These are phyloP conservation scores for Biscutella laevigata DNA, from an alignment of 441 rosid species.

Conservation along the genomic window DNA sequence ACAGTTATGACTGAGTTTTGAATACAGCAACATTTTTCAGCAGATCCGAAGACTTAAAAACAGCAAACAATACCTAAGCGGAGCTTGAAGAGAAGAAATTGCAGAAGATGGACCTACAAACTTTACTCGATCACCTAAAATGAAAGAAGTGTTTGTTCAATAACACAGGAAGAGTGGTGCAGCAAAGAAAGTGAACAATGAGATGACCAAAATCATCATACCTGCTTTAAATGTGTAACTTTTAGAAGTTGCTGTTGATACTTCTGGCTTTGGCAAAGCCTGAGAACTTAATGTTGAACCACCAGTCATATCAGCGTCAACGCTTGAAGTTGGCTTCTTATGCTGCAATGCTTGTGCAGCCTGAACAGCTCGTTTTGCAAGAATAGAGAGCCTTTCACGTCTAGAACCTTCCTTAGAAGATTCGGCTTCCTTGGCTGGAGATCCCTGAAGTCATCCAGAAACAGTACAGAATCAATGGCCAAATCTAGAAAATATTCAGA, in stretches of 20 bases:
- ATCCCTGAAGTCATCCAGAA: slow-evolving; percentile 46
- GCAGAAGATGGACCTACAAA: slow-evolving; percentile 51
- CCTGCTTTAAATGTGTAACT: slow-evolving; percentile 76
- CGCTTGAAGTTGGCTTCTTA: slow-evolving; percentile 84
- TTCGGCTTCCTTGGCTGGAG: slow-evolving; percentile 61
- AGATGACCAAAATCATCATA: slow-evolving; percentile 20
- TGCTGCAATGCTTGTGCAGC: slow-evolving; percentile 49
- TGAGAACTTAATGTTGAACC: slow-evolving; percentile 68
- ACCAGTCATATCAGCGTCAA: slow-evolving; percentile 94
- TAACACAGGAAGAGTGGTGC: slow-evolving; percentile 1
- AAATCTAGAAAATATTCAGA: neutral
- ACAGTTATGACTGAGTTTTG: neutral
- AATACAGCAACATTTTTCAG: neutral
- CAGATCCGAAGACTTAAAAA: neutral
- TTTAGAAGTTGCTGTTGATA: slow-evolving; percentile 91
- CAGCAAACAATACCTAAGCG: slow-evolving; percentile 35
- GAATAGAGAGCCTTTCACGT: slow-evolving; percentile 59
- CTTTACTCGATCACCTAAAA: slow-evolving; percentile 88
- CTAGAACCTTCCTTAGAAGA: slow-evolving; percentile 57
- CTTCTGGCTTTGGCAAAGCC: slow-evolving; percentile 78
- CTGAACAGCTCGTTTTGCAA: slow-evolving; percentile 67
- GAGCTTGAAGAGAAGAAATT: slow-evolving; percentile 43
- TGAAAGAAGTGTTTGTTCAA: slow-evolving; percentile 8
- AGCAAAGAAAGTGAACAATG: neutral
- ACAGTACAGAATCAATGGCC: slow-evolving; percentile 4